Percentiles rank a stretch among this genome's conserved stretches.
Evolutionary conservation across 305 asterid genomes (phyloP).

Genomic region (Fraxinus floribunda): DNA sequence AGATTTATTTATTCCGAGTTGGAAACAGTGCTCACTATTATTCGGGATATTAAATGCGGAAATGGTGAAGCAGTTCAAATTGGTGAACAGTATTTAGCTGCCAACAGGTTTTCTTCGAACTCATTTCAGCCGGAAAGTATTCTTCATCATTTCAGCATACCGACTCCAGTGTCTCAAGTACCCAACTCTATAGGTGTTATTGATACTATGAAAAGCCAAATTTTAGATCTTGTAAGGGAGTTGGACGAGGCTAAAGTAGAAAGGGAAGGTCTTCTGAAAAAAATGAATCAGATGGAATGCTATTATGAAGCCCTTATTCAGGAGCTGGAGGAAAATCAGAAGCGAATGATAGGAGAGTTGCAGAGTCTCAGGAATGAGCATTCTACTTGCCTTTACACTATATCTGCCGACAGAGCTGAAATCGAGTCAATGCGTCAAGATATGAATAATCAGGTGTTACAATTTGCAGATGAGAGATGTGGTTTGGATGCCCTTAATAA

Average conservation of each 20-base stretch:
- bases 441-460: conserved; percentile 56
- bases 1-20: conserved; percentile 59
- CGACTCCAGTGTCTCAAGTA: conserved; percentile 56
- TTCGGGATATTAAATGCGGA: conserved; percentile 61
- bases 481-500: conserved; percentile 60
- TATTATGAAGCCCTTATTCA: conserved; percentile 91
- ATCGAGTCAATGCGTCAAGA: conserved; percentile 61
- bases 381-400: conserved; percentile 69
- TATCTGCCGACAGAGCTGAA: conserved; percentile 69
- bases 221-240: conserved; percentile 82
- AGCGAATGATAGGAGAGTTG: conserved; percentile 76
- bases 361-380: conserved; percentile 81
- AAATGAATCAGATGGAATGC: conserved; percentile 95
- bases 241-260: conserved; percentile 84
- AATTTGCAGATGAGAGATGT: conserved; percentile 60
- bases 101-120: conserved; percentile 63
- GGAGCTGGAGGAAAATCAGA: conserved; percentile 95
- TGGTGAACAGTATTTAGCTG: conserved; percentile 45
- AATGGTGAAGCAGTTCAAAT: conserved; percentile 35
- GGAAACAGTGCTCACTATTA: conserved; percentile 54
- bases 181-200: conserved; percentile 42
- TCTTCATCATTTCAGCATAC: conserved; percentile 57
- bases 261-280: conserved; percentile 64
- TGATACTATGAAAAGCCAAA: conserved; percentile 73
- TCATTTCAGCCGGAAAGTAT: conserved; percentile 72